phyloP scores from a whole-genome alignment of 2,329 filamentous ascomycete species.

The Calonectria pauciramosa region DNA sequence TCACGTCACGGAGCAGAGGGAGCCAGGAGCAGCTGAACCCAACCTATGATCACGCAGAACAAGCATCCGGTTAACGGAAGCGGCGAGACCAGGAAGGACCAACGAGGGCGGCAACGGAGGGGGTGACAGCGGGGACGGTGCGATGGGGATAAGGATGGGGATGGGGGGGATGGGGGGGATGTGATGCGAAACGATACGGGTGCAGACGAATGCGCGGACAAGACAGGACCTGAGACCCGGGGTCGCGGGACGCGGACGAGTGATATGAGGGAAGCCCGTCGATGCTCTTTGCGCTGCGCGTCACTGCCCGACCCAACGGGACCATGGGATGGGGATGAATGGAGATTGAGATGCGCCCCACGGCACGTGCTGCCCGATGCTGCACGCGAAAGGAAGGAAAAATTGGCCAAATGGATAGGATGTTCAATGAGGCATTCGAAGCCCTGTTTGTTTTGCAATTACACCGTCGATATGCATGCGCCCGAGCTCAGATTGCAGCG shows the following conservation, averaged over 20 bases:
- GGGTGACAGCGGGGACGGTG: constrained; percentile 4
- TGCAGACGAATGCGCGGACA: constrained; percentile 3
- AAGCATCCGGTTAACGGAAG: constrained; percentile 18
- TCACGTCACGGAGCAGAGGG: constrained; percentile 20
- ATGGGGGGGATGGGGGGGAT: neutral
- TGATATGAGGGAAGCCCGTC: neutral
- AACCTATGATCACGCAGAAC: constrained; percentile 14
- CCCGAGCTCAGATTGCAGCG: constrained; percentile 7
- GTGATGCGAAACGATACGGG: neutral
- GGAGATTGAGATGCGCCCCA: constrained; percentile 23
- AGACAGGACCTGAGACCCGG: constrained; percentile 6
- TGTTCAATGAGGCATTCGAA: neutral
- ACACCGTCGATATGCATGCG: constrained; percentile 1
- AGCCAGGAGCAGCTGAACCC: constrained; percentile 5
- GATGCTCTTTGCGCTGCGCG: constrained; percentile 7
- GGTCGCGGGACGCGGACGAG: constrained; percentile 2
- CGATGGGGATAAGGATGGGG: neutral
- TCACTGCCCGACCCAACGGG: constrained; percentile 19
- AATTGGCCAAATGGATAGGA: neutral
- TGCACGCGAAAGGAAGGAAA: constrained; percentile 2
- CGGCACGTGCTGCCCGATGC: constrained; percentile 40
- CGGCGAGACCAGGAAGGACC: neutral
- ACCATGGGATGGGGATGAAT: constrained; percentile 3
- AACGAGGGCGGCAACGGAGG: constrained; percentile 24
- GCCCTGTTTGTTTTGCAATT: constrained; percentile 6